These are phyloP conservation scores for Laguncularia racemosa DNA, from an alignment of 345 rosid genomes.

Conservation along the genomic window DNA sequence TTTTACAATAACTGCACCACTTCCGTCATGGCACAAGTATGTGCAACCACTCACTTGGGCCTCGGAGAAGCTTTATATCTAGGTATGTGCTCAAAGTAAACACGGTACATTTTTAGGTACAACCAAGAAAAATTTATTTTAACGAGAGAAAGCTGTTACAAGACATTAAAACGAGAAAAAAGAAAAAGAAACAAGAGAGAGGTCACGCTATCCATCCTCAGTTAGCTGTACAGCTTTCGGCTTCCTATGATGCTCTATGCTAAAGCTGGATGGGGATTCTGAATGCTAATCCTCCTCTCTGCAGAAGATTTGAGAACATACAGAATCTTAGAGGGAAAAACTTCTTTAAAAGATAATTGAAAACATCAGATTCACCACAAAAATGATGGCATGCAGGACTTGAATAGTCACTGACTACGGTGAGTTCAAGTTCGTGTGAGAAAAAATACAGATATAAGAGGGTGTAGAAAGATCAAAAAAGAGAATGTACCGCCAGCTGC, in stretches of 20 bases:
- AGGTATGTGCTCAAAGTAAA: no score
- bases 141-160: no score
- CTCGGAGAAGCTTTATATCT: no score
- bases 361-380: neutral
- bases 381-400: neutral
- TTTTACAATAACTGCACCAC: conserved; percentile 26
- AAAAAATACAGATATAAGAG: neutral
- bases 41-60: conserved; percentile 10
- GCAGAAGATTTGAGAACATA: conserved; percentile 15
- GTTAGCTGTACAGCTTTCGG: conserved; percentile 57
- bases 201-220: conserved; percentile 35
- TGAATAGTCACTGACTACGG: no score
- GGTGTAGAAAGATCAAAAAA: neutral
- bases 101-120: neutral
- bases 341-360: no score
- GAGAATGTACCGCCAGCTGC: conserved; percentile 76
- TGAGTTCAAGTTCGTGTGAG: neutral
- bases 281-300: conserved; percentile 60
- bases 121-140: neutral
- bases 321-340: neutral
- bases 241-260: conserved; percentile 23
- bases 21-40: conserved; percentile 9
- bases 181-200: conserved; percentile 14
- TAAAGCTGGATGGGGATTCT: conserved; percentile 33
- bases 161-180: conserved; percentile 4